Conservation (phyloP, 2,329 filamentous ascomycete genomes). For the Arthrinium puccinioides region DNA sequence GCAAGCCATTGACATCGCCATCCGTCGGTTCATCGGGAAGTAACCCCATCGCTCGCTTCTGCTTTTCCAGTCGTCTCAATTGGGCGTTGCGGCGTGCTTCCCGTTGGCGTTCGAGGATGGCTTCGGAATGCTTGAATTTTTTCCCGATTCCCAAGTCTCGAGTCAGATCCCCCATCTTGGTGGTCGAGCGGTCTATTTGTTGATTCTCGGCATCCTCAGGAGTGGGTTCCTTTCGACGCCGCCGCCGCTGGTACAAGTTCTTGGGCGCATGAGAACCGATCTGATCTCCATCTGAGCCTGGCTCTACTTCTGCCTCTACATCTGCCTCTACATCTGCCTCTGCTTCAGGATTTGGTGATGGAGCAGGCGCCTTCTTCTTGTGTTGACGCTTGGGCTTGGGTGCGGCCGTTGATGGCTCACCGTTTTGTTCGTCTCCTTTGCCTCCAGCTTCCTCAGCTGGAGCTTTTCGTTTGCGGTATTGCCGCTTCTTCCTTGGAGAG, state of each 20-base stretch:
- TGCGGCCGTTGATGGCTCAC: constrained; percentile 5
- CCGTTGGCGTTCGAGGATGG: constrained; percentile 61
- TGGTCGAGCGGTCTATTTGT: constrained; percentile 56
- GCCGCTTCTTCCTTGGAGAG: constrained; percentile 14
- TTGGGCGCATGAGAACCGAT: constrained; percentile 13
- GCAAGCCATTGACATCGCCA: constrained; percentile 11
- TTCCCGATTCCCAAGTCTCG: constrained; percentile 65
- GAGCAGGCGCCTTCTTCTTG: constrained; percentile 12
- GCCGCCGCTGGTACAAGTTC: constrained; percentile 16
- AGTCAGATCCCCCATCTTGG: constrained; percentile 68
- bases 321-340: neutral
- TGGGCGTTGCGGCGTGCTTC: constrained; percentile 26
- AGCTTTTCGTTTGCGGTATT: constrained; percentile 17
- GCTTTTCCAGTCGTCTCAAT: constrained; percentile 31
- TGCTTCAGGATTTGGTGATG: neutral
- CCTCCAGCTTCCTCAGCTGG: constrained; percentile 9
- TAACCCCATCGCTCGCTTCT: constrained; percentile 21
- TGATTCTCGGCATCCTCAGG: constrained; percentile 57
- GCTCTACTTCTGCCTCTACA: constrained; percentile 8
- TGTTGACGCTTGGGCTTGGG: constrained; percentile 24
- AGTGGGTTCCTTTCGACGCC: constrained; percentile 38
- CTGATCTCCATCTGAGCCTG: constrained; percentile 15
- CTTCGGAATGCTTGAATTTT: constrained; percentile 66
- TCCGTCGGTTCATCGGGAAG: constrained; percentile 6
- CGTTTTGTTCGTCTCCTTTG: constrained; percentile 4